phyloP scores from a whole-genome alignment of 2,329 filamentous ascomycete species.

The Escovopsis weberi region DNA sequence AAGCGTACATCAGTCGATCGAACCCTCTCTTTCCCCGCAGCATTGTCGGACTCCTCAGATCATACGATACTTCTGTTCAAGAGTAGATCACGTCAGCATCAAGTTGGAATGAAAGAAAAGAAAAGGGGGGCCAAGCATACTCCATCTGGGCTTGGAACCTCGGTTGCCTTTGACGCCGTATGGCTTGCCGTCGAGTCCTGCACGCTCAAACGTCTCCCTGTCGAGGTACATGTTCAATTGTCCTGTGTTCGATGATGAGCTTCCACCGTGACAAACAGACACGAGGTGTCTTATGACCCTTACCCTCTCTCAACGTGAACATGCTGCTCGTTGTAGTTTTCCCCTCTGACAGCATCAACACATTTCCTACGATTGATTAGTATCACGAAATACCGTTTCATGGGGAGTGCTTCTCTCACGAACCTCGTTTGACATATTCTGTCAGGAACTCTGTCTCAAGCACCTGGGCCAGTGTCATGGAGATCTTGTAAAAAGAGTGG shows the following conservation, averaged over 20 bases:
- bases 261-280: background rate
- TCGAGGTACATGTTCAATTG: constrained; percentile 63
- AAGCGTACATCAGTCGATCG: constrained; percentile 62
- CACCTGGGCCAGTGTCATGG: constrained; percentile 58
- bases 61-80: constrained; percentile 55
- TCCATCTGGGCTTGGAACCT: constrained; percentile 54
- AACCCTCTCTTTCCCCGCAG: constrained; percentile 72
- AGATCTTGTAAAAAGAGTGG: constrained; percentile 50
- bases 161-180: constrained; percentile 43
- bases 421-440: constrained; percentile 71
- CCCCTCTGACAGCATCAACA: constrained; percentile 75
- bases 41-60: constrained; percentile 65
- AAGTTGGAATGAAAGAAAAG: background rate
- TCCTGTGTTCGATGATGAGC: constrained; percentile 29
- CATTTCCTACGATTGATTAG: constrained; percentile 41
- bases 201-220: constrained; percentile 67
- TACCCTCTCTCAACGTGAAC: constrained; percentile 58
- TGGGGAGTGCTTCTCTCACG: constrained; percentile 3
- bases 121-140: constrained; percentile 30
- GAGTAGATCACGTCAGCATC: background rate
- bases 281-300: constrained; percentile 2
- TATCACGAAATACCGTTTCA: background rate
- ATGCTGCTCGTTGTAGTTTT: constrained; percentile 54
- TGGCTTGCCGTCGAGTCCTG: constrained; percentile 63
- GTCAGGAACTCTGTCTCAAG: constrained; percentile 65